These are phyloP conservation scores for Coniochaeta sp. DNA, from an alignment of 2,329 filamentous ascomycete species.

Conservation along the genomic window DNA sequence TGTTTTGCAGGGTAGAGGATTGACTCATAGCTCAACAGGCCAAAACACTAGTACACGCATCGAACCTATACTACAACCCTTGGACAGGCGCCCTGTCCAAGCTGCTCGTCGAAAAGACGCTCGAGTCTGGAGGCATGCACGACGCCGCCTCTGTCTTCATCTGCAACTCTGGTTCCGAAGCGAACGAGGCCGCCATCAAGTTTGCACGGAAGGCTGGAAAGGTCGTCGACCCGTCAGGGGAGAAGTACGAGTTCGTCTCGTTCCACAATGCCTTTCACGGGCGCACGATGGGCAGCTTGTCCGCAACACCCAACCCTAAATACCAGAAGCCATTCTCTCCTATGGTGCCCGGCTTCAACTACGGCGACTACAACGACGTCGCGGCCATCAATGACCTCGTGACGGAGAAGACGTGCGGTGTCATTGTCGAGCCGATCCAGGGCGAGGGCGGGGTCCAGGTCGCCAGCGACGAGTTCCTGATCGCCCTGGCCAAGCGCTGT, in stretches of 20 bases:
- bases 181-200: constrained; percentile 96
- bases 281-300: constrained; percentile 88
- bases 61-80: constrained; percentile 94
- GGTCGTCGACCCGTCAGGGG: constrained; percentile 59
- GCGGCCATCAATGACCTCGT: constrained; percentile 64
- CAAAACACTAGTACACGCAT: constrained; percentile 78
- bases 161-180: constrained; percentile 94
- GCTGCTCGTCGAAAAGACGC: constrained; percentile 74
- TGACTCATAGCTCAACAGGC: constrained; percentile 31
- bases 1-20: background rate
- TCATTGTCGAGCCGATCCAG: constrained; percentile 95
- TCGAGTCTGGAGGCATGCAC: constrained; percentile 73
- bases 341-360: constrained; percentile 89
- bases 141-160: constrained; percentile 77
- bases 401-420: constrained; percentile 81
- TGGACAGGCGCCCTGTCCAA: constrained; percentile 90
- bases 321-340: constrained; percentile 93
- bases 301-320: constrained; percentile 96
- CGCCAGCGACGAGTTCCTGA: constrained; percentile 74
- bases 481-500: constrained; percentile 76
- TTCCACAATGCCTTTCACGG: constrained; percentile 94
- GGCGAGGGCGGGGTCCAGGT: constrained; percentile 90
- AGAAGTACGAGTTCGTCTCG: constrained; percentile 79
- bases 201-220: constrained; percentile 91
- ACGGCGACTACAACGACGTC: constrained; percentile 81